These are phyloP conservation scores for Leishmania mexicana DNA, from an alignment of 208 protist species.

Conservation along the genomic window DNA sequence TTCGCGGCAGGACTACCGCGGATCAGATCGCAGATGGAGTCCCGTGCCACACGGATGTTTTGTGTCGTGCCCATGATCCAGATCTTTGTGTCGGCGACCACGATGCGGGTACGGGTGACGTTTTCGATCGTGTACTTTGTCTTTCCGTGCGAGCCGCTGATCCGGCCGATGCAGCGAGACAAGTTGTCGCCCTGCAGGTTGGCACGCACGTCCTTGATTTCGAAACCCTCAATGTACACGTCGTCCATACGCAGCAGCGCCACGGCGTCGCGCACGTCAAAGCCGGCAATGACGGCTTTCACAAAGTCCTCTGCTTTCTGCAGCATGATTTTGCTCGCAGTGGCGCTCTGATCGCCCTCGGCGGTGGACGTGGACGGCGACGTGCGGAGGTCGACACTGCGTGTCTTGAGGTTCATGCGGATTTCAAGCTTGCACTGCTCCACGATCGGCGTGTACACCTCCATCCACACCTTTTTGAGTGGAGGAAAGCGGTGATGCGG, in stretches of 20 bases:
- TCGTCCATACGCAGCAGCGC: conserved; percentile 99
- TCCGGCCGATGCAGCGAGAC: conserved; percentile 98
- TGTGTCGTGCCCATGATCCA: conserved; percentile 99
- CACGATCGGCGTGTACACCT: conserved; percentile 99
- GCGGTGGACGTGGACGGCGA: conserved; percentile 82
- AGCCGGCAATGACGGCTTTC: conserved; percentile 97
- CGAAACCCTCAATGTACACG: conserved; percentile 99
- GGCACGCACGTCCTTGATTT: conserved; percentile 97
- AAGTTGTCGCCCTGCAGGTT: conserved; percentile 93
- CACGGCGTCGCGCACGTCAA: conserved; percentile 97
- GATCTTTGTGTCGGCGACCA: conserved; percentile 98
- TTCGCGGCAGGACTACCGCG: conserved; percentile 96
- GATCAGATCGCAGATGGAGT: conserved; percentile 98
- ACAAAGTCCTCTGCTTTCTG: conserved; percentile 99
- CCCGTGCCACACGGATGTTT: conserved; percentile 97
- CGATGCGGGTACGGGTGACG: conserved; percentile 98
- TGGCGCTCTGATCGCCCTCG: conserved; percentile 32
- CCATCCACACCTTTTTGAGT: conserved; percentile 98
- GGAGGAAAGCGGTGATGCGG: conserved; percentile 97
- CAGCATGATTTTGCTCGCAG: conserved; percentile 75
- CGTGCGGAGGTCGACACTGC: conserved; percentile 96
- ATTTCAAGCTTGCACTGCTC: conserved; percentile 99
- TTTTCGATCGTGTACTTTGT: conserved; percentile 99
- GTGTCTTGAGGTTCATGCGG: conserved; percentile 97
- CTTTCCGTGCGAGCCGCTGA: conserved; percentile 99